Evolutionary conservation across 768 basidiomycete genomes (phyloP).

Genomic region (Mycena venus): DNA sequence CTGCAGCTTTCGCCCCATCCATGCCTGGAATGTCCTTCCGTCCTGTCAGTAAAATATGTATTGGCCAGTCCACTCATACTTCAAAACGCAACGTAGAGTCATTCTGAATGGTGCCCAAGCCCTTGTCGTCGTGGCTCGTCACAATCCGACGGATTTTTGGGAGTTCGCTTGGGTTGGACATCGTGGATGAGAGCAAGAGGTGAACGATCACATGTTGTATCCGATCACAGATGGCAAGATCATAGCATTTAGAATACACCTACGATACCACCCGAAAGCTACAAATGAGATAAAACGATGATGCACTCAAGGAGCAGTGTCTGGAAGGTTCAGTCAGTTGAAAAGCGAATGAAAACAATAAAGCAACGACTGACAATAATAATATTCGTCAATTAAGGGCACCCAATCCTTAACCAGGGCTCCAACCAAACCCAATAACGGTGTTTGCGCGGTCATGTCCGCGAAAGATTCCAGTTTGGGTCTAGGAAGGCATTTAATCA

Average conservation of each 20-base stretch:
- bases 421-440: conserved; percentile 77
- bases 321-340: conserved; percentile 25
- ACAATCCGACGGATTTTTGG: conserved; percentile 64
- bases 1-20: conserved; percentile 50
- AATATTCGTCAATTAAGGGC: conserved; percentile 89
- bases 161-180: conserved; percentile 45
- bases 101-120: conserved; percentile 55
- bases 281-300: conserved; percentile 26
- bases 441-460: conserved; percentile 64
- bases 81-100: conserved; percentile 48
- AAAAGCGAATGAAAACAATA: neutral
- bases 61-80: conserved; percentile 35
- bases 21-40: conserved; percentile 50
- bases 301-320: conserved; percentile 57
- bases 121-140: conserved; percentile 60
- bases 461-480: conserved; percentile 81
- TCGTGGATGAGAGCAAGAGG: conserved; percentile 31
- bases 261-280: conserved; percentile 21
- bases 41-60: neutral
- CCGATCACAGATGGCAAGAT: conserved; percentile 16
- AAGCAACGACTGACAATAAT: conserved; percentile 79
- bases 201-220: conserved; percentile 18
- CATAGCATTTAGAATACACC: conserved; percentile 26
- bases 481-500: conserved; percentile 56
- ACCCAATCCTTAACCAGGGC: conserved; percentile 88